Base-by-base conservation (phyloP, 345 rosid species). In the Ailanthus altissimus region DNA sequence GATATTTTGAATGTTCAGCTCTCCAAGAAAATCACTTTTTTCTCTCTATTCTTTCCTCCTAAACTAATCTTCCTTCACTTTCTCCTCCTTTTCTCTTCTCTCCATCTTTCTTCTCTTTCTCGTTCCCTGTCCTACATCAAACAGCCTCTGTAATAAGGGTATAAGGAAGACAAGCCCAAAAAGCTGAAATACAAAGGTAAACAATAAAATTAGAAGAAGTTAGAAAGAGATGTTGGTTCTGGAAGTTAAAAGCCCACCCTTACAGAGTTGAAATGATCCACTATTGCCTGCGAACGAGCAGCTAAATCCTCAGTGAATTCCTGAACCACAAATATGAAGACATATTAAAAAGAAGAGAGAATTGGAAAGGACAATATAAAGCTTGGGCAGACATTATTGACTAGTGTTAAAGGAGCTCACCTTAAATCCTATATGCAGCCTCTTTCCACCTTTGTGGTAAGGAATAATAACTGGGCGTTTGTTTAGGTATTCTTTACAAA, bases 351-450 rank as follows among this genome's bases (percentile, higher is more conserved):
- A 43, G 36, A 42, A 40, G 38, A 56, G 25, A 49, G 23, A 46
- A 64, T 32, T 8, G 43, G 36, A 16, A 64, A 21, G 40, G 13
- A 45, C 38, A 32, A 32, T 32, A 59, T 25, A 32, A 25, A 45
- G 58, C 56, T 5, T 15, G 8, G 0, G 16, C 47, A n/a, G 46
- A 46, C 23, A 59, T 42, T 4, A 70, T 49, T 25, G 32, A 67
- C 21, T 56, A 28, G 40, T 70, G 32, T 46, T 8, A 49, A 63
- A 75, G 45, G 45, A 25, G 57, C 76, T 56, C 81, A 96, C 99
- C 88, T 91, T 97, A 66, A 92, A 86, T 54, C 98, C 98, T 79
- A 94, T 93, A 72, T 96, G 99, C 92, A 96, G 77, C 87, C 98
- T 87, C 87, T 84, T 93, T 74, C 99, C 99, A 71, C 99, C 99